These are phyloP conservation scores for Nannizzia gypsea DNA, from an alignment of 2,329 filamentous ascomycete genomes.

Conservation along the genomic window DNA sequence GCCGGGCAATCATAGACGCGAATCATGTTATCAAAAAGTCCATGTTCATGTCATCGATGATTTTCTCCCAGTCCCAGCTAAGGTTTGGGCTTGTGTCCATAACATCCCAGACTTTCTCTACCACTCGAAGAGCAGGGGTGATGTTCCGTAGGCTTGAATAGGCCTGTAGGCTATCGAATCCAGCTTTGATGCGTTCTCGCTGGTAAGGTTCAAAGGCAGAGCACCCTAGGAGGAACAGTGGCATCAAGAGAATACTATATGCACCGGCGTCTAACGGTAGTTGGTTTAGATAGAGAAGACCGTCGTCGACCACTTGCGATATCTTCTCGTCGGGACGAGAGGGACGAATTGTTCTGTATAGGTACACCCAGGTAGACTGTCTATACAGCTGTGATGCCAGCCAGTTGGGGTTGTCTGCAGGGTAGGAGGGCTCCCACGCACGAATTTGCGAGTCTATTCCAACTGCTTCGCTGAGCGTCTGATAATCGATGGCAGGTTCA, in stretches of 20 bases:
- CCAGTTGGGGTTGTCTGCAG: slow-evolving; percentile 42
- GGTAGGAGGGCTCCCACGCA: slow-evolving; percentile 56
- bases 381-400: slow-evolving; percentile 48
- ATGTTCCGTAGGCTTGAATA: slow-evolving; percentile 50
- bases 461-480: slow-evolving; percentile 58
- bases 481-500: slow-evolving; percentile 61
- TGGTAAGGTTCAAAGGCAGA: slow-evolving; percentile 47
- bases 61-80: slow-evolving; percentile 53
- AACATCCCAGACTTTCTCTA: slow-evolving; percentile 46
- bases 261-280: slow-evolving; percentile 45
- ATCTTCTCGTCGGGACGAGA: slow-evolving; percentile 46
- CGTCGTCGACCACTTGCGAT: slow-evolving; percentile 46
- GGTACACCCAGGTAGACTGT: slow-evolving; percentile 52
- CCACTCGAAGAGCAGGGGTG: slow-evolving; percentile 43
- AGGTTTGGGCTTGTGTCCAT: slow-evolving; percentile 48
- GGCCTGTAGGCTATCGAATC: slow-evolving; percentile 43
- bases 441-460: slow-evolving; percentile 64
- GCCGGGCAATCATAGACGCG: neutral
- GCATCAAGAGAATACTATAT: slow-evolving; percentile 49
- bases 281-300: slow-evolving; percentile 44
- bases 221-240: slow-evolving; percentile 50
- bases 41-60: slow-evolving; percentile 47
- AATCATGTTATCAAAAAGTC: slow-evolving; percentile 49
- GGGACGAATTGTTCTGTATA: slow-evolving; percentile 49
- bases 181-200: slow-evolving; percentile 42